Evolutionary conservation across 1,284 basidiomycete genomes (phyloP).

Genomic region (Cutaneotrichosporon sp.): DNA sequence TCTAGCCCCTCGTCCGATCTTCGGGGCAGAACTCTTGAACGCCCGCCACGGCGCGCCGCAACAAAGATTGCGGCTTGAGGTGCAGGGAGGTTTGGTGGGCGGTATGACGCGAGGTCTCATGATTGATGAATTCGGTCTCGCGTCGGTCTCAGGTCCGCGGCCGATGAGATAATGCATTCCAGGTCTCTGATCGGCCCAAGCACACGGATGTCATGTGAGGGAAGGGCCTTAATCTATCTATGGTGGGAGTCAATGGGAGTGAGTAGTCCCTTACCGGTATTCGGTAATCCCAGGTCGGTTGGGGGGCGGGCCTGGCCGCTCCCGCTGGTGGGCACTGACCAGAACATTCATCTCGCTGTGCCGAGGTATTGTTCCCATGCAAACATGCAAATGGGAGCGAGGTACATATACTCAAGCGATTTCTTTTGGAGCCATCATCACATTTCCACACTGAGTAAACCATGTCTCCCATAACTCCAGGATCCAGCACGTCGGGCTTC

Average conservation of each 20-base stretch:
- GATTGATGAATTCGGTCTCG: too few relatives aligned
- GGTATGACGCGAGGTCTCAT: too few relatives aligned
- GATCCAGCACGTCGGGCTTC: slow-evolving; percentile 21
- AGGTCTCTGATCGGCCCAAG: too few relatives aligned
- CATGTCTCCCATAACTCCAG: slow-evolving; percentile 8
- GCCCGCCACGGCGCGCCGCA: background rate
- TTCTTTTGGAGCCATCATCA: too few relatives aligned
- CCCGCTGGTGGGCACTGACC: background rate
- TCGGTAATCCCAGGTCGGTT: background rate
- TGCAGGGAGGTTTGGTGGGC: background rate
- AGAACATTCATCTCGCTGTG: background rate
- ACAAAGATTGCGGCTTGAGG: too few relatives aligned
- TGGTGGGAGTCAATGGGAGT: too few relatives aligned
- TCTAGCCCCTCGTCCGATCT: background rate
- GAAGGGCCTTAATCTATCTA: background rate
- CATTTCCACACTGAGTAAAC: too few relatives aligned
- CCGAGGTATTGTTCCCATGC: too few relatives aligned
- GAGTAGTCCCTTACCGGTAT: background rate
- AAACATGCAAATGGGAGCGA: too few relatives aligned
- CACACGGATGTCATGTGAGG: background rate
- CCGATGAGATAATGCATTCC: background rate
- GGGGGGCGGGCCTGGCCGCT: background rate
- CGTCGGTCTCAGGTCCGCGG: background rate
- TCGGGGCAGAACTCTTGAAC: background rate
- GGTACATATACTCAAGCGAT: too few relatives aligned